Evolutionary conservation across 164 flowering plant species (phyloP).

Genomic region (Aristolochia californica): DNA sequence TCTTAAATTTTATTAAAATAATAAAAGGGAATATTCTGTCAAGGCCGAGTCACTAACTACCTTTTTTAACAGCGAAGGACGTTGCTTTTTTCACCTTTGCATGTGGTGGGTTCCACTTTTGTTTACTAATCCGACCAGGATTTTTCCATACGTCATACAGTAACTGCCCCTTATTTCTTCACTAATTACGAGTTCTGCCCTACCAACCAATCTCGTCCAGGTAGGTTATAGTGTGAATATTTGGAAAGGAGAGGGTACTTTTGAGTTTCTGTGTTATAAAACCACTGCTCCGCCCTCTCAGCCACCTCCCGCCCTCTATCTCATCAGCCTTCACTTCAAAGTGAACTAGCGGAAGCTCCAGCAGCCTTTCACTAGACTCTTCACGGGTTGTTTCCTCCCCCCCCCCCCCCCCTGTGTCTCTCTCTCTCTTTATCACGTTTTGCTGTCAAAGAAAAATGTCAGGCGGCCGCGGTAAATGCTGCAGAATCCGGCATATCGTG

Average conservation of each 20-base stretch:
- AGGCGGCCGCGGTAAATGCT: conserved; percentile 14
- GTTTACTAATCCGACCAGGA: not conserved
- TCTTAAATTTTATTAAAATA: not conserved
- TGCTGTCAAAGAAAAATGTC: not conserved
- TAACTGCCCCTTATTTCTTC: no score
- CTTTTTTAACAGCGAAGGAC: not conserved
- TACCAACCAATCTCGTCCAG: no score
- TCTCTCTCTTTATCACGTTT: not conserved
- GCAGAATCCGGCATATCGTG: conserved; percentile 30
- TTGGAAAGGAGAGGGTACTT: no score
- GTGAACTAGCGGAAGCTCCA: not conserved
- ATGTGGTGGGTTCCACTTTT: not conserved
- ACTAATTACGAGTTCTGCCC: no score
- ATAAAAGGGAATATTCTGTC: not conserved
- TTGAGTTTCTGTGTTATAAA: not conserved
- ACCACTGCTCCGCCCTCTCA: not conserved
- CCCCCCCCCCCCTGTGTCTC: not conserved
- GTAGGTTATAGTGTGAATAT: no score
- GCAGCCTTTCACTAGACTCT: not conserved
- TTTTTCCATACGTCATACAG: not conserved
- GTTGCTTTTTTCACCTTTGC: not conserved
- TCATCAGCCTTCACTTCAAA: not conserved
- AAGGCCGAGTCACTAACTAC: not conserved
- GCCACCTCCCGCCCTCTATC: conserved; percentile 1
- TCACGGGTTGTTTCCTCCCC: not conserved